Evolutionary conservation across 2,329 filamentous ascomycete genomes (phyloP).

Genomic region (Ceratocystis lukuohia): DNA sequence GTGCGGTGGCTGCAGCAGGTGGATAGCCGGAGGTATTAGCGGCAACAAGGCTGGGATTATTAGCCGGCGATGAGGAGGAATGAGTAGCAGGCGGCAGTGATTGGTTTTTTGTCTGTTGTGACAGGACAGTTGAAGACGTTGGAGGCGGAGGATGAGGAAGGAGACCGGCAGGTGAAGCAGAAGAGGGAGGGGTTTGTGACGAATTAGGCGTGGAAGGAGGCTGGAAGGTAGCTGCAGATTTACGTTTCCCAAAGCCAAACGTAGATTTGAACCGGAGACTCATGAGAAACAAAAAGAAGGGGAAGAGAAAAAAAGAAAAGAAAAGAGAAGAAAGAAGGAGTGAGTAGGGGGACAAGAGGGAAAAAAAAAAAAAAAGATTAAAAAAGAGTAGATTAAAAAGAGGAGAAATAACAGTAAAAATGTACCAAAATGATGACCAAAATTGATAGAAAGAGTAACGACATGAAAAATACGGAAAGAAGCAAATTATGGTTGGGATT

Average conservation of each 20-base stretch:
- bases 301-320: conserved; percentile 27
- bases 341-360: conserved; percentile 20
- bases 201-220: conserved; percentile 15
- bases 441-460: neutral
- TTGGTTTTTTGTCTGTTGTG: neutral
- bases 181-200: conserved; percentile 15
- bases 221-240: conserved; percentile 42
- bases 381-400: conserved; percentile 20
- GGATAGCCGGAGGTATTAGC: conserved; percentile 25
- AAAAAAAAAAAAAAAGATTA: conserved; percentile 21
- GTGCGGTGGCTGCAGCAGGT: neutral
- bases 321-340: conserved; percentile 23
- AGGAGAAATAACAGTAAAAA: conserved; percentile 21
- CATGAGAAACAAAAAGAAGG: conserved; percentile 37
- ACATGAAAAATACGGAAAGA: neutral
- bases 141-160: neutral
- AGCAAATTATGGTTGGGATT: neutral
- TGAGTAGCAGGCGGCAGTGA: neutral
- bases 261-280: conserved; percentile 65
- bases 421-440: conserved; percentile 14
- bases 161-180: conserved; percentile 7
- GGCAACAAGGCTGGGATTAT: conserved; percentile 24
- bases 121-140: neutral
- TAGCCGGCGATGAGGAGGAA: neutral
- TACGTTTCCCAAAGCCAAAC: conserved; percentile 71